phyloP scores from a whole-genome alignment of 805 yeast species.

The Metschnikowia picachoensis region DNA sequence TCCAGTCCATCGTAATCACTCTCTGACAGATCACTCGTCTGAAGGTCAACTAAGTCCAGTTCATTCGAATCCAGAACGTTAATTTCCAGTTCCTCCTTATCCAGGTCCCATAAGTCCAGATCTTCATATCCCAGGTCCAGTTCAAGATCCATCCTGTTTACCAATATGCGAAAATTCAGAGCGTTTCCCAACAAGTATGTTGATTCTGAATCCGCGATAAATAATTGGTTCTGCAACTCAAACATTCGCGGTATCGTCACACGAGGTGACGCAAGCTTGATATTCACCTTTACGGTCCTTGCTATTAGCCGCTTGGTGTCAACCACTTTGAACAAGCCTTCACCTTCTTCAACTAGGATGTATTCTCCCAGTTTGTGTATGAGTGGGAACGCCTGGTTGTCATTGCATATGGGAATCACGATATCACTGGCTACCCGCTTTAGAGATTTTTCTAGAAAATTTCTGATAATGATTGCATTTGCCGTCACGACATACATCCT shows the following conservation, averaged over 20 bases:
- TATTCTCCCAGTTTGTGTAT: conserved; percentile 4
- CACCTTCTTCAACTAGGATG: conserved; percentile 14
- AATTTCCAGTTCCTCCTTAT: too few relatives aligned
- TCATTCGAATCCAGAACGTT: too few relatives aligned
- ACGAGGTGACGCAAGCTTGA: conserved; percentile 2
- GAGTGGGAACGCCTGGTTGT: conserved; percentile 15
- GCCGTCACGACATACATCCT: conserved; percentile 6
- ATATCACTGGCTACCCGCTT: background rate
- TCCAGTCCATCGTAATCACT: too few relatives aligned
- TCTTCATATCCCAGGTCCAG: too few relatives aligned
- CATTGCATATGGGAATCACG: conserved; percentile 10
- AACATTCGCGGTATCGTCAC: conserved; percentile 5
- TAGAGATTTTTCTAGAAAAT: background rate
- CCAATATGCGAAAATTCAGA: background rate
- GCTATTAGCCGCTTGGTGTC: conserved; percentile 1
- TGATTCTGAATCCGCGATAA: background rate
- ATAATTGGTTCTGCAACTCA: background rate
- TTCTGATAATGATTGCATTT: conserved; percentile 6
- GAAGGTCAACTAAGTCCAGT: too few relatives aligned
- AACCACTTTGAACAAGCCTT: background rate
- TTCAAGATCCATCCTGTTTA: too few relatives aligned
- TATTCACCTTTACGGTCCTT: background rate
- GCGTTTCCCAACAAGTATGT: background rate
- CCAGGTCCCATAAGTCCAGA: too few relatives aligned
- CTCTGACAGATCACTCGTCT: too few relatives aligned